phyloP scores from a whole-genome alignment of 2,329 filamentous ascomycete species.

The Niveomyces coronatus region DNA sequence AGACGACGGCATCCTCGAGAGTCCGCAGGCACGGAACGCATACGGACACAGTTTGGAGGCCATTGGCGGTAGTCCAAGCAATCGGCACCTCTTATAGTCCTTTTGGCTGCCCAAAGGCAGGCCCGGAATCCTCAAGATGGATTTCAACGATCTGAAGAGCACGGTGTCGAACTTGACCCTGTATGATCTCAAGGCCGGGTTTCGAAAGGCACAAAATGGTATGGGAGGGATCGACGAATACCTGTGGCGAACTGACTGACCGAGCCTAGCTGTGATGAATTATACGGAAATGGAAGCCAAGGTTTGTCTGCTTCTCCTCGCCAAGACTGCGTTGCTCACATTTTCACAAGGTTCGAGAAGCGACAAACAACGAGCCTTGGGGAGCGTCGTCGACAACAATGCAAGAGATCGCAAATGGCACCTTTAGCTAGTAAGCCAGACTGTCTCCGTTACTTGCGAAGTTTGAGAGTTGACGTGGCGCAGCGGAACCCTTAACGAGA shows the following conservation, averaged over 20 bases:
- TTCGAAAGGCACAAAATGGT: constrained; percentile 97
- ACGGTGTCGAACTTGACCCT: constrained; percentile 85
- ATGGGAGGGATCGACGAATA: constrained; percentile 19
- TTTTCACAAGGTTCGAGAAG: constrained; percentile 71
- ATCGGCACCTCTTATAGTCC: background rate
- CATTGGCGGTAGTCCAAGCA: constrained; percentile 1
- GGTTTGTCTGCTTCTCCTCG: constrained; percentile 28
- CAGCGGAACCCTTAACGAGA: constrained; percentile 94
- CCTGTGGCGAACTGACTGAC: constrained; percentile 18
- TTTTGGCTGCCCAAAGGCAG: background rate
- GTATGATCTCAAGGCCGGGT: constrained; percentile 91
- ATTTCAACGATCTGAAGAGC: constrained; percentile 75
- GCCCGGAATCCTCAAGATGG: constrained; percentile 48
- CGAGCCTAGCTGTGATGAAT: constrained; percentile 79
- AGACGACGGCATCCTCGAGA: constrained; percentile 7
- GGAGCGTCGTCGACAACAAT: constrained; percentile 74
- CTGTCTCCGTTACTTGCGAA: constrained; percentile 11
- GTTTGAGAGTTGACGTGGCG: constrained; percentile 14
- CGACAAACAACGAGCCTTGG: constrained; percentile 99
- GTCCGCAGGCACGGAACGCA: background rate
- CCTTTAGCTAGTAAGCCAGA: constrained; percentile 81
- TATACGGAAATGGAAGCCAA: constrained; percentile 87
- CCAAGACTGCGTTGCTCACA: constrained; percentile 5
- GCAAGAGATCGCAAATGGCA: constrained; percentile 97
- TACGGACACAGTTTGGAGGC: background rate